phyloP scores from a whole-genome alignment of 768 basidiomycete species.

The Suillus americanus region DNA sequence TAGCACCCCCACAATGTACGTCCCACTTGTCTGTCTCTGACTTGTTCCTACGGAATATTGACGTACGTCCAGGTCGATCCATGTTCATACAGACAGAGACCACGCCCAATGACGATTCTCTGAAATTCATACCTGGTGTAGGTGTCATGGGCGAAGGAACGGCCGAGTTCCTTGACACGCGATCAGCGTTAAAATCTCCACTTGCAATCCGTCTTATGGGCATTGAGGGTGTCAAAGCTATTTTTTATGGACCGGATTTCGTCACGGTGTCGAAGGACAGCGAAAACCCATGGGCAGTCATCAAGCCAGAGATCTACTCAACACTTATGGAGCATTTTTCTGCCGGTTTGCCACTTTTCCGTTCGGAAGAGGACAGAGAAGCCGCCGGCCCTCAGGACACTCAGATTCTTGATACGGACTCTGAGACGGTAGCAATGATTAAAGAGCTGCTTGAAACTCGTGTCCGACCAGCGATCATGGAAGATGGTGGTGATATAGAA shows the following conservation, averaged over 20 bases:
- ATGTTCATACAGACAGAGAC: constrained; percentile 99
- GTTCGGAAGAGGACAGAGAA: constrained; percentile 75
- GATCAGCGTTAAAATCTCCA: constrained; percentile 84
- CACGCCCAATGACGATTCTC: constrained; percentile 95
- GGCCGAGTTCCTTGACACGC: constrained; percentile 92
- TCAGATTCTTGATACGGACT: constrained; percentile 88
- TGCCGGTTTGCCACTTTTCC: constrained; percentile 83
- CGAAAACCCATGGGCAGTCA: constrained; percentile 80
- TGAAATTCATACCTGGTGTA: constrained; percentile 96
- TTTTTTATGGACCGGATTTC: constrained; percentile 89
- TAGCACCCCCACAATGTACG: constrained; percentile 37
- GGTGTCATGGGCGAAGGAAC: constrained; percentile 86
- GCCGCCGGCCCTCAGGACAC: constrained; percentile 92
- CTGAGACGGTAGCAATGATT: constrained; percentile 98
- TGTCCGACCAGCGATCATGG: constrained; percentile 96
- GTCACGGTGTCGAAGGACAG: constrained; percentile 93
- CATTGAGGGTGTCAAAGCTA: too few relatives aligned
- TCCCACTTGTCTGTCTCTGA: neutral
- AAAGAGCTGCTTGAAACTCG: constrained; percentile 95
- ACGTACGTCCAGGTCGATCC: constrained; percentile 54
- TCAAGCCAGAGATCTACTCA: constrained; percentile 97
- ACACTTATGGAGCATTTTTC: constrained; percentile 98
- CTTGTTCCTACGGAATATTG: neutral
- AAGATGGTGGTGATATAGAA: constrained; percentile 98
- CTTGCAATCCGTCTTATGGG: constrained; percentile 32